These are phyloP conservation scores for Hortaea werneckii DNA, from an alignment of 2,329 filamentous ascomycete species.

Conservation along the genomic window DNA sequence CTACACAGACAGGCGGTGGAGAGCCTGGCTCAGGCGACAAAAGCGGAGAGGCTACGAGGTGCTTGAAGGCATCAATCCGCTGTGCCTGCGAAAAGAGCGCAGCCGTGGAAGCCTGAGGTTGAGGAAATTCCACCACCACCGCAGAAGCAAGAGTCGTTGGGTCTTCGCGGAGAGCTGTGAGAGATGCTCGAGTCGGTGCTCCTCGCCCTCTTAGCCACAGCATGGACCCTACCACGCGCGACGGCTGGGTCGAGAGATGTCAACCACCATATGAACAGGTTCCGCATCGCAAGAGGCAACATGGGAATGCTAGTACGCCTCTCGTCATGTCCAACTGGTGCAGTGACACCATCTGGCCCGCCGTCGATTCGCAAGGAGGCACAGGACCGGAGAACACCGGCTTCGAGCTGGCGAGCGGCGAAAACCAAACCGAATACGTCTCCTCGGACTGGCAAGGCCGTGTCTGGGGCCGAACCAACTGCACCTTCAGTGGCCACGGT, in stretches of 20 bases:
- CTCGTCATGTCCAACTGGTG: slow-evolving; percentile 65
- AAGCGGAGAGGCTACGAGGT: neutral
- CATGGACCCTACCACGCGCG: no score
- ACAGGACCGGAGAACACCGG: slow-evolving; percentile 54
- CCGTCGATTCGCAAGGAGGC: slow-evolving; percentile 62
- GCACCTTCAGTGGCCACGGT: slow-evolving; percentile 59
- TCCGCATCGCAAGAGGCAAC: slow-evolving; percentile 16
- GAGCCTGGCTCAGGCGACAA: neutral
- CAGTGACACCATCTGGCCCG: slow-evolving; percentile 62
- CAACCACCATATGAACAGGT: slow-evolving; percentile 21
- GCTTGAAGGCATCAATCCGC: neutral
- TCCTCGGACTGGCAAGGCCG: slow-evolving; percentile 69
- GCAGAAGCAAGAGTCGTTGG: neutral
- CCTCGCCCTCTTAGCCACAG: neutral
- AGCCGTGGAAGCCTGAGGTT: neutral
- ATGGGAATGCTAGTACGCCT: slow-evolving; percentile 30
- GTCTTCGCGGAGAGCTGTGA: neutral
- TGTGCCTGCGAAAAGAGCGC: neutral
- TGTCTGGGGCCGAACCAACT: slow-evolving; percentile 77
- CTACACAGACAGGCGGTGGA: neutral
- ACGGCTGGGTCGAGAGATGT: no score
- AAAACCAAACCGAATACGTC: slow-evolving; percentile 53
- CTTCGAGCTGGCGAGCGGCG: slow-evolving; percentile 54
- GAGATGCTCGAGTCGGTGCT: neutral
- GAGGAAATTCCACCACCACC: neutral